Evolutionary conservation across 2,329 filamentous ascomycete genomes (phyloP), one percentile per base, ranked within the genome.

Genomic region (Ampelomyces quisqualis): DNA sequence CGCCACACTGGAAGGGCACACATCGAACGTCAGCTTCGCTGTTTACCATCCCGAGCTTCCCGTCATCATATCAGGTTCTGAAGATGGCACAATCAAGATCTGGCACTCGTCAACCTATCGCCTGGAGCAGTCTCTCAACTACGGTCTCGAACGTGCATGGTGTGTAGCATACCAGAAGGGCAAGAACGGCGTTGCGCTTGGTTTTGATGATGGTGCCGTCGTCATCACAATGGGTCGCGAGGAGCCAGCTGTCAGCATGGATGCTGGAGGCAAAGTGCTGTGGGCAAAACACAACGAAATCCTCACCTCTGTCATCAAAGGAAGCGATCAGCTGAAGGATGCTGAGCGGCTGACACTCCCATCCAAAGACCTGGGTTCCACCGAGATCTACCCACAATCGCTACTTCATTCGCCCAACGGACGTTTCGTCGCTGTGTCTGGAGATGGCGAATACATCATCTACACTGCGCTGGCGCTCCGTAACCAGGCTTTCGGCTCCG

Each of bases 61-160:
- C 2, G 85, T 98, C 53, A 98, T 98, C 62, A 91, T 98, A 41
- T 97, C 93, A 17, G 93, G 93, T 58, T 97, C 91, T 18, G 93
- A 98, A 71, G 93, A 98, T 70, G 91, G 91, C 52, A 95, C 90
- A 1, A 84, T 98, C 66, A 94, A 95, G 71, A 90, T 98, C 69
- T 98, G 93, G 93, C 90, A 98, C 68, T 90, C 91, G 52, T 96
- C 95, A 65, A 98, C 93, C 38, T 97, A 97, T 71, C 81, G 93
- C 53, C 80, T 97, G 45, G 93, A 97, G 70, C 93, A 97, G 67
- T 95, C 90, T 1, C 76, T 98, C 49, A 96, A 89, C 73, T 98
- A 98, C 69, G 93, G 90, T 20, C 74, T 98, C 34, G 93, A 98
- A 71, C 82, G 93, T 62, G 93, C 91, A 40, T 98, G 93, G 93